phyloP scores from a whole-genome alignment of 2,329 filamentous ascomycete genomes.

The Rutstroemia sp. region DNA sequence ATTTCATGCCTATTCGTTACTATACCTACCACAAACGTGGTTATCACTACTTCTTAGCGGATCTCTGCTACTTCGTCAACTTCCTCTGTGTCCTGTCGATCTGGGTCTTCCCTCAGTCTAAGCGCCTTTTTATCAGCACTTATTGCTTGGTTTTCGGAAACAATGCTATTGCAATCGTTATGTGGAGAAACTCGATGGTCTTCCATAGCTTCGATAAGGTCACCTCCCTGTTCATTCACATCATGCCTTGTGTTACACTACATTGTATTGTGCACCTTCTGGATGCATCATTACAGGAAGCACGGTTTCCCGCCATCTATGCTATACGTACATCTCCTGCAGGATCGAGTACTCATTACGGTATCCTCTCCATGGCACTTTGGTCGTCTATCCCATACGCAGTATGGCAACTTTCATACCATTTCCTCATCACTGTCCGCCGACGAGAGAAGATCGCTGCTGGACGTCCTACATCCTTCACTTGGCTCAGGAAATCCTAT shows the following conservation, averaged over 20 bases:
- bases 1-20: slow-evolving; percentile 95
- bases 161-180: slow-evolving; percentile 93
- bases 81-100: slow-evolving; percentile 72
- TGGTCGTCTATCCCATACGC: slow-evolving; percentile 94
- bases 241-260: slow-evolving; percentile 93
- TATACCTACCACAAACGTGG: slow-evolving; percentile 87
- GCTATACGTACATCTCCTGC: slow-evolving; percentile 63
- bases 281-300: slow-evolving; percentile 53
- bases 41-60: slow-evolving; percentile 94
- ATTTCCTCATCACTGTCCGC: slow-evolving; percentile 90
- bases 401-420: slow-evolving; percentile 87
- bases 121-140: slow-evolving; percentile 82
- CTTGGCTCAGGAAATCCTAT: slow-evolving; percentile 90
- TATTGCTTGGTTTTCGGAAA: slow-evolving; percentile 94
- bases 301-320: slow-evolving; percentile 78
- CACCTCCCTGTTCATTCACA: slow-evolving; percentile 94
- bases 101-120: slow-evolving; percentile 86
- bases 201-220: slow-evolving; percentile 99
- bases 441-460: slow-evolving; percentile 94
- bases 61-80: slow-evolving; percentile 98
- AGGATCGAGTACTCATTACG: slow-evolving; percentile 73
- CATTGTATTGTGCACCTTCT: slow-evolving; percentile 88
- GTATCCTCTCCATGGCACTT: slow-evolving; percentile 74
- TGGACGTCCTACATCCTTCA: slow-evolving; percentile 91
- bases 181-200: slow-evolving; percentile 98